Evolutionary conservation across 495 filamentous ascomycete species (phyloP).

Genomic region (Penicillium robsamsonii): DNA sequence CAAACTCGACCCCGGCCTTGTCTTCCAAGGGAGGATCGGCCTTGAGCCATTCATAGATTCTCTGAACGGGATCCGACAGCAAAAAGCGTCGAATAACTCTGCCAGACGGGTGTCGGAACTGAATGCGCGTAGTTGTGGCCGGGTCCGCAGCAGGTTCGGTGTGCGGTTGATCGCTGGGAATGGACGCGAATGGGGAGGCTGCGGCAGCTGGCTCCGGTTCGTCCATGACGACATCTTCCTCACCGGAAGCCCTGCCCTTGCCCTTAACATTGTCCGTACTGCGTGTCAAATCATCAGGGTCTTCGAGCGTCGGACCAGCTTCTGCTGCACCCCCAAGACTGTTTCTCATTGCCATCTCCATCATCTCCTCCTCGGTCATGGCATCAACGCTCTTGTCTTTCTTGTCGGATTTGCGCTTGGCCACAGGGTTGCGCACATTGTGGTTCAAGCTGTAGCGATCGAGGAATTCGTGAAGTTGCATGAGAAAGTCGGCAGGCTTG

Average conservation of each 20-base stretch:
- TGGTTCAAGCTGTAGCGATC: conserved; percentile 88
- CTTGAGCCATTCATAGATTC: conserved; percentile 96
- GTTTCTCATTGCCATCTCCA: conserved; percentile 88
- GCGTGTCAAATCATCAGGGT: conserved; percentile 85
- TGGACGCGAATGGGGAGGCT: conserved; percentile 58
- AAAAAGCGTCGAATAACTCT: conserved; percentile 79
- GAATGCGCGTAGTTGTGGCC: conserved; percentile 76
- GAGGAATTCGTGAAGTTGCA: conserved; percentile 90
- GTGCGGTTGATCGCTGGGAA: conserved; percentile 71
- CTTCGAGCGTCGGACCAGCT: conserved; percentile 47
- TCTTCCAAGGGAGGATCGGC: conserved; percentile 67
- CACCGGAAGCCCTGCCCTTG: conserved; percentile 58
- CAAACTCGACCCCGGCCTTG: conserved; percentile 76
- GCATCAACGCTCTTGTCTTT: conserved; percentile 71
- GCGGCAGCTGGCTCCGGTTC: conserved; percentile 26
- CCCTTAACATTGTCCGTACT: conserved; percentile 56
- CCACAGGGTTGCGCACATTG: conserved; percentile 88
- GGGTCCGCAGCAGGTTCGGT: conserved; percentile 69
- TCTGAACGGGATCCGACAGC: conserved; percentile 72
- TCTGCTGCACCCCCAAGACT: conserved; percentile 56
- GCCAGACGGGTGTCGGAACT: conserved; percentile 80
- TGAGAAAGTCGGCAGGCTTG: conserved; percentile 75
- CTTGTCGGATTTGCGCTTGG: conserved; percentile 71
- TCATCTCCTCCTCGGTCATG: conserved; percentile 96
- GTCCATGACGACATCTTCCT: conserved; percentile 36